phyloP scores from a whole-genome alignment of 2,329 filamentous ascomycete genomes.

The Penicillium sp. region DNA sequence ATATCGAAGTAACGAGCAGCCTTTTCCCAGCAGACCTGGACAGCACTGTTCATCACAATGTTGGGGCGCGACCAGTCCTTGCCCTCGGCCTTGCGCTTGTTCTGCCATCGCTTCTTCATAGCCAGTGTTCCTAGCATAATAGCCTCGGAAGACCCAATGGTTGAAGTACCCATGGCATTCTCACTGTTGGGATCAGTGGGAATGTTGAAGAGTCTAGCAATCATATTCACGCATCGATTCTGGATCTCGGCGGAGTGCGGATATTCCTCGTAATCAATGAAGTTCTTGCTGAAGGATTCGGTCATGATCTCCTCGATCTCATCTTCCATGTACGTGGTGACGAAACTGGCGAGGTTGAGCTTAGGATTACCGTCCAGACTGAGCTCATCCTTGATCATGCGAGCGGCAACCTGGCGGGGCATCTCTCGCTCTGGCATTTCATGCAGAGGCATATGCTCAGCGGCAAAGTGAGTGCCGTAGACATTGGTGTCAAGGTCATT shows the following conservation, averaged over 20 bases:
- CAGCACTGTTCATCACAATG: conserved; percentile 92
- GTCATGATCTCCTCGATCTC: conserved; percentile 95
- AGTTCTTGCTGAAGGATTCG: conserved; percentile 91
- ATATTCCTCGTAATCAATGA: conserved; percentile 86
- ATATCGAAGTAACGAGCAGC: conserved; percentile 86
- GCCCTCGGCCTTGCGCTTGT: conserved; percentile 76
- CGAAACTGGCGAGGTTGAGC: conserved; percentile 81
- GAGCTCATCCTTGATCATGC: conserved; percentile 94
- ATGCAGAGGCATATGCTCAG: conserved; percentile 73
- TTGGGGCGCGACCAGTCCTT: conserved; percentile 81
- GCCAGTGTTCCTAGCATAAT: conserved; percentile 62
- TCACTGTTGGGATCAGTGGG: conserved; percentile 57
- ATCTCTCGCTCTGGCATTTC: conserved; percentile 90
- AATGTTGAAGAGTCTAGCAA: conserved; percentile 83
- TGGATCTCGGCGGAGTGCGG: conserved; percentile 81
- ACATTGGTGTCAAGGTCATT: conserved; percentile 69
- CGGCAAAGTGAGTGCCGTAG: conserved; percentile 83
- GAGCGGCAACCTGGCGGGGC: conserved; percentile 90
- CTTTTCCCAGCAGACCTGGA: conserved; percentile 98
- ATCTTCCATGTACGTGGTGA: conserved; percentile 96
- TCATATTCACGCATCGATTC: conserved; percentile 90
- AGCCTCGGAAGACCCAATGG: conserved; percentile 80
- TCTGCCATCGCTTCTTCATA: conserved; percentile 95
- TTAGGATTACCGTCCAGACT: conserved; percentile 89
- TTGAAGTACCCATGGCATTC: conserved; percentile 80